Evolutionary conservation across 225 moss, liverwort and hornwort genomes (phyloP), one percentile per base, ranked within the genome.

Genomic region (Neckera pumila): DNA sequence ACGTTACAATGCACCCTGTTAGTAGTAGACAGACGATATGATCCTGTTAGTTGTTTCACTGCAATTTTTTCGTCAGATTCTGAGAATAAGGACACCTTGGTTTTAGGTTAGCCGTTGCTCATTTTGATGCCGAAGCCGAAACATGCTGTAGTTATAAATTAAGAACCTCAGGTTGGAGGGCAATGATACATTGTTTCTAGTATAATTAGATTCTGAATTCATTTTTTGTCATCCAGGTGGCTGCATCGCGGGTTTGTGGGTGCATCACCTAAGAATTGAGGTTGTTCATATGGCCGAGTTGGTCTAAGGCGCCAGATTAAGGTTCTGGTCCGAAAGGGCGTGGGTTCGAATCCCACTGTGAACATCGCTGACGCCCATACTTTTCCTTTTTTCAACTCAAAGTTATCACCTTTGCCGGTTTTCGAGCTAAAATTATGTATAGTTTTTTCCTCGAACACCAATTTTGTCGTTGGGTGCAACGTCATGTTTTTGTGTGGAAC

Each of bases 261-360:
- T 26, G 28, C 2, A 3, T 0, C 26, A 6, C 0, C 5, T 8
- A 0, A 1, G 2, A 2, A 2, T 1, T 0, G 45, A n/a, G 22
- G 28, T 0, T 84, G 94, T 93, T 93, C 91, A 94, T 91, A 94
- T 93, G 93, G 95, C 93, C 93, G 92, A 95, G 95, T 92, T 92
- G 91, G 92, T 95, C 93, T 91, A 95, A 93, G 91, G 92, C 93
- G 90, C 92, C 92, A 91, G 90, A 93, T 90, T 93, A 92, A 93
- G 91, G 91, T 92, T 93, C 89, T 92, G 93, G 92, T 95, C 91
- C 92, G 92, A 85, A 93, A 93, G 93, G 93, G 92, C 93, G 91
- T 92, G 92, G 93, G 94, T 92, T 95, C 92, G 92, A 95, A 93
- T 95, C 93, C 92, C 93, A 93, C 92, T 93, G 92, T 92, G 90